Percentiles rank a stretch among this genome's conserved stretches.
Conservation (phyloP, 2,329 filamentous ascomycete species). For the Venturia aucupariae region DNA sequence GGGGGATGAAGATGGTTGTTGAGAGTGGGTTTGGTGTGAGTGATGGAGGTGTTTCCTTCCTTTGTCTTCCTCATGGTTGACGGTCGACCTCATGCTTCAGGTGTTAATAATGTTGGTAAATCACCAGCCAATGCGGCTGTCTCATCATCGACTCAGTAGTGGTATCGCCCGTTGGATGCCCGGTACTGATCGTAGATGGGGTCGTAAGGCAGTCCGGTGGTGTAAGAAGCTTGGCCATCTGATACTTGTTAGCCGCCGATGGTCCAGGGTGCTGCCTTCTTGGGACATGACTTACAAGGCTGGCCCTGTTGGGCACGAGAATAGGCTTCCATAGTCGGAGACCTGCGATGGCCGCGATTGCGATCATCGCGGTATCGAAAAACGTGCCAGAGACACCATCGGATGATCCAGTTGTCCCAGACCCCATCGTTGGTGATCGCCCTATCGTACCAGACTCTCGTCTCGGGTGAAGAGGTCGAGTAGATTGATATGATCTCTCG, state of each 20-base stretch:
- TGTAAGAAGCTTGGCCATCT: neutral
- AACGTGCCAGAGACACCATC: constrained; percentile 44
- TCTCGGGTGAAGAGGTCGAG: constrained; percentile 29
- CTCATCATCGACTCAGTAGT: neutral
- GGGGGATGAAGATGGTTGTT: neutral
- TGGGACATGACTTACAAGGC: neutral
- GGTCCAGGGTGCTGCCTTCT: neutral
- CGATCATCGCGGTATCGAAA: constrained; percentile 40
- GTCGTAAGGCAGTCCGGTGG: neutral
- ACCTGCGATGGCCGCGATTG: constrained; percentile 20
- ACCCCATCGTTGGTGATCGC: constrained; percentile 33
- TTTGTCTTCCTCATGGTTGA: neutral
- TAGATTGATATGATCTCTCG: constrained; percentile 35
- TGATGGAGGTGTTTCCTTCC: neutral
- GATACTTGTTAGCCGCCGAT: neutral
- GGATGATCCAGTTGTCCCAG: constrained; percentile 42
- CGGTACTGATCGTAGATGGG: constrained; percentile 7
- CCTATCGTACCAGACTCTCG: constrained; percentile 32
- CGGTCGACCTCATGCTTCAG: neutral
- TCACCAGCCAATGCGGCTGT: neutral
- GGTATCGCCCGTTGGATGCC: neutral
- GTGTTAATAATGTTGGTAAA: neutral
- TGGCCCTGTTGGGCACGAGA: neutral
- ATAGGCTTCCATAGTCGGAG: neutral
- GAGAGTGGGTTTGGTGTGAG: neutral